Evolutionary conservation across 371 early-diverging fungal genomes (phyloP), one percentile per base, ranked within the genome.

Genomic region (Lichtheimia corymbifera): DNA sequence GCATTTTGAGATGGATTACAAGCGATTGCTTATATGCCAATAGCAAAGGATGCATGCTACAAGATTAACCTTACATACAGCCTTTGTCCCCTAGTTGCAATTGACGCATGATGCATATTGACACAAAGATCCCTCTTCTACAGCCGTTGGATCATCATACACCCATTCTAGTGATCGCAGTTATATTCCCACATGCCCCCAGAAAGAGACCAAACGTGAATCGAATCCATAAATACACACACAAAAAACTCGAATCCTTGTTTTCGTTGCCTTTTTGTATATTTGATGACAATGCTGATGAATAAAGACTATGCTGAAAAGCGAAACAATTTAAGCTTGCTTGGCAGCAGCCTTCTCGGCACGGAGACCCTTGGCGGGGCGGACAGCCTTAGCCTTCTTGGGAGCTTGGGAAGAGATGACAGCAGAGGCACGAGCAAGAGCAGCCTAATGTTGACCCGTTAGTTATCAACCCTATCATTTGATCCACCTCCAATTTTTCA

Each of bases 341-440:
- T 69, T 69, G 65, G 65, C 62, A 65, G 68, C 69, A 47, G 72
- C 54, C 68, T 79, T 79, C 74, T 80, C 64, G 61, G 74, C 69
- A 70, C 73, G 74, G 67, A 63, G 40, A 63, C 76, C 79, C 68
- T 79, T 79, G 45, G 27, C 63, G 58, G 77, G 73, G 71, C 83
- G 83, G 81, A 84, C 87, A 62, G 65, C 64, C 55, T 71, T 65
- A 62, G 65, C 66, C 61, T 76, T 76, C 85, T 90, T 89, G 71
- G 87, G 74, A 70, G 80, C 79, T 73, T 88, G 88, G 70, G 77
- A 63, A 65, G 82, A 82, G 70, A 87, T 66, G 79, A 94, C 73
- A 56, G 91, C 85, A 53, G 89, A 80, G 58, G 88, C 87, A 72
- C 94, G 92, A 70, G 91, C 92, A 72, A 91, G 84, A 66, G 94